phyloP scores from a whole-genome alignment of 352 stramenopile genomes.

The Globisporangium orthogonon region DNA sequence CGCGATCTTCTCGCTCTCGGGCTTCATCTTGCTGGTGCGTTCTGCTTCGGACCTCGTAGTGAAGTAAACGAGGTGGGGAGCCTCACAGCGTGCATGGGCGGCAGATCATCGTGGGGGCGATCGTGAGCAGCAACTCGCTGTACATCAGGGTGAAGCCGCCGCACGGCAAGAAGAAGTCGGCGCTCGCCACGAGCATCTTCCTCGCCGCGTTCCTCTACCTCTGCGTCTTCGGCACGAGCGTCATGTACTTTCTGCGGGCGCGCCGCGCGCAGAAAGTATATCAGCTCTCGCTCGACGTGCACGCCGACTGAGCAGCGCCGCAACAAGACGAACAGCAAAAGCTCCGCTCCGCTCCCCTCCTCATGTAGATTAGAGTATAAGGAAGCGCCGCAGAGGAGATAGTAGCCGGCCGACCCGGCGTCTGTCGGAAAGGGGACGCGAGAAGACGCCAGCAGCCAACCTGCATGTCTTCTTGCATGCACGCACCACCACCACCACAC shows the following conservation, averaged over 20 bases:
- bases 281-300: slow-evolving; percentile 83
- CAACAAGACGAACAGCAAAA: slow-evolving; percentile 6
- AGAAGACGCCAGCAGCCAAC: not conserved
- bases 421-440: too few relatives aligned
- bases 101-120: slow-evolving; percentile 79
- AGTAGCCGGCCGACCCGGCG: too few relatives aligned
- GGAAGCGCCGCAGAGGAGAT: not conserved
- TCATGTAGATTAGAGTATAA: slow-evolving; percentile 48
- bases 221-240: slow-evolving; percentile 77
- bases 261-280: slow-evolving; percentile 82
- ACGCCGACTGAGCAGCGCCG: slow-evolving; percentile 46
- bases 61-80: not conserved
- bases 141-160: slow-evolving; percentile 79
- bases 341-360: not conserved
- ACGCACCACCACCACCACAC: not conserved
- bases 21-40: slow-evolving; percentile 66
- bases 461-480: not conserved
- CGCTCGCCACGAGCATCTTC: slow-evolving; percentile 81
- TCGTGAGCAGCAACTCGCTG: slow-evolving; percentile 82
- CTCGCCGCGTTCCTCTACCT: slow-evolving; percentile 81
- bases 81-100: too few relatives aligned
- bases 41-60: too few relatives aligned
- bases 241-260: slow-evolving; percentile 81
- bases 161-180: slow-evolving; percentile 81
- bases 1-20: slow-evolving; percentile 67